Evolutionary conservation across 805 yeast genomes (phyloP), one percentile per base, ranked within the genome.

Genomic region (Pichia cephalocereana): DNA sequence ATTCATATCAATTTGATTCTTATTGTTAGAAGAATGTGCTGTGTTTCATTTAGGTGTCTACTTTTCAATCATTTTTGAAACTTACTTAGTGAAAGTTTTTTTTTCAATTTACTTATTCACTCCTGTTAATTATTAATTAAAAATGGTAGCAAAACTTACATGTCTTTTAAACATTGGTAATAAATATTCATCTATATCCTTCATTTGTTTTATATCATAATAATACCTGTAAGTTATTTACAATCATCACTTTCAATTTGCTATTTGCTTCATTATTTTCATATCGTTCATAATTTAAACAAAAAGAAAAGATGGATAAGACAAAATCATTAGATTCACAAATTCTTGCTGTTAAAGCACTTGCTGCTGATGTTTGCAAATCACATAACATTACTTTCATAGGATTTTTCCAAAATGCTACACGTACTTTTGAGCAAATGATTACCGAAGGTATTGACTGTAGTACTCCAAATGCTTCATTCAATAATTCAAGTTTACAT

Each of bases 371-470:
- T 18, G 41, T 52, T 34, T 52, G 55, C 34, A 40, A 44, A 43
- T 18, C 38, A 10, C 27, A 52, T 38, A 28, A 48, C n/a, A 28
- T 50, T 17, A 26, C 42, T 8, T 52, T 52, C 19, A 44, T 46
- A 26, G 55, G 55, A 4, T 44, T 42, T 34, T 52, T 52, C 9
- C 44, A 46, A 19, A 50, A 50, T 34, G n/a, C 46, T 1, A 23
- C 17, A 14, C 28, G 30, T 30, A 17, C 31, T 8, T 49, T 41
- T 43, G 52, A 49, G 41, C 41, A 44, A 7, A 26, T 43, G 8
- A 32, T 49, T 11, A 32, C 41, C 9, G 48, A 45, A 32, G 46
- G 49, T 8, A 38, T 40, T 23, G 46, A 45, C 12, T 26, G 23
- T 17, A 26, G 36, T 9, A 36, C 48, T 7, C 45, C 48, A 12